Conservation (phyloP, 495 filamentous ascomycete species). For the Hyaloscypha hepaticicola region DNA sequence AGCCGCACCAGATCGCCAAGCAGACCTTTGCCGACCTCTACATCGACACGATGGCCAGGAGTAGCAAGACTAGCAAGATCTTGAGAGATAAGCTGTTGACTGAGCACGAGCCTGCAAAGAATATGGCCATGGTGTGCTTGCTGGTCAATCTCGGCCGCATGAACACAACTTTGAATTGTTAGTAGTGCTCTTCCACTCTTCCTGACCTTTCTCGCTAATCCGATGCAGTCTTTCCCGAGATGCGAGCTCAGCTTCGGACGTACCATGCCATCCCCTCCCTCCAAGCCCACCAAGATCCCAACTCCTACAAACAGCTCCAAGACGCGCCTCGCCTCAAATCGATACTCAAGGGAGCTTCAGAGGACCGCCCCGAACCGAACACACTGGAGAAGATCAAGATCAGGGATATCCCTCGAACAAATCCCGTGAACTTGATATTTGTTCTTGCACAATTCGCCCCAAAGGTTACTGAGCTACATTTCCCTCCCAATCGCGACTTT, state of each 20-base stretch:
- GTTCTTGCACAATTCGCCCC: conserved; percentile 87
- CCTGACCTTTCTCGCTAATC: conserved; percentile 33
- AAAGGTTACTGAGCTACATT: conserved; percentile 90
- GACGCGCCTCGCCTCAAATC: conserved; percentile 96
- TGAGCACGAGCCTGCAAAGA: conserved; percentile 86
- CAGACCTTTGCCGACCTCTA: conserved; percentile 95
- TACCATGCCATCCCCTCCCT: conserved; percentile 97
- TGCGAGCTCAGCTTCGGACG: conserved; percentile 96
- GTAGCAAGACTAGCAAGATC: conserved; percentile 98
- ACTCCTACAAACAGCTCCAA: conserved; percentile 96
- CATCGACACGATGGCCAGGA: conserved; percentile 96
- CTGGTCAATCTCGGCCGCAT: conserved; percentile 96
- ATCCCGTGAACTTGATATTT: conserved; percentile 96
- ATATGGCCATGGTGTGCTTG: conserved; percentile 99
- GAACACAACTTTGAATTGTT: conserved; percentile 99
- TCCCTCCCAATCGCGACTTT: conserved; percentile 82
- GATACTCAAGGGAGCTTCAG: conserved; percentile 94
- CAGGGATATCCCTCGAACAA: conserved; percentile 73
- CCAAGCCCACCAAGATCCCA: conserved; percentile 91
- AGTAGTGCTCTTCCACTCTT: conserved; percentile 27
- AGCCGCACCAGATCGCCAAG: conserved; percentile 63
- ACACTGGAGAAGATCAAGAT: conserved; percentile 80
- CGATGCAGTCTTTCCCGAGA: conserved; percentile 88
- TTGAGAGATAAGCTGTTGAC: conserved; percentile 94
- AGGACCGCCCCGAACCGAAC: conserved; percentile 85